phyloP scores from a whole-genome alignment of 805 yeast species.

The Candida anglica region DNA sequence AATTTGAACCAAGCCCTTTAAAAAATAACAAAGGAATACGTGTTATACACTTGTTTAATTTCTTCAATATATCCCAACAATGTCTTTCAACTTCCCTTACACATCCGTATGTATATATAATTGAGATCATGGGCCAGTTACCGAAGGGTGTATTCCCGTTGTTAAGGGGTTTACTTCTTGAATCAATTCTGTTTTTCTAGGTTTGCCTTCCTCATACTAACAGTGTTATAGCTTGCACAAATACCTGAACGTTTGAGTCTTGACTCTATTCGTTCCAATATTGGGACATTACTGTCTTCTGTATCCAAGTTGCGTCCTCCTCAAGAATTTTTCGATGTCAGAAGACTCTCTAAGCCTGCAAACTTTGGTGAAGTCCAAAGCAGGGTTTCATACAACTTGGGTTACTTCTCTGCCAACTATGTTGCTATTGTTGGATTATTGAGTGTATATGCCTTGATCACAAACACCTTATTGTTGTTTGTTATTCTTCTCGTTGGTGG shows the following conservation, averaged over 20 bases:
- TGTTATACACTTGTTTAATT: no score
- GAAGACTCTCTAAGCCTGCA: slow-evolving; percentile 85
- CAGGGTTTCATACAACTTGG: slow-evolving; percentile 81
- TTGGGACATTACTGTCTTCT: slow-evolving; percentile 54
- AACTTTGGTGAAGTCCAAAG: slow-evolving; percentile 87
- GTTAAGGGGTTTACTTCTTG: neutral
- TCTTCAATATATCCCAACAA: no score
- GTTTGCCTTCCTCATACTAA: slow-evolving; percentile 8
- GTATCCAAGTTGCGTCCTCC: slow-evolving; percentile 79
- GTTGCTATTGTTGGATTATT: slow-evolving; percentile 66
- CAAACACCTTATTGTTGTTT: slow-evolving; percentile 79
- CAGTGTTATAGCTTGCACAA: slow-evolving; percentile 38
- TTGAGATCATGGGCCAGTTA: no score
- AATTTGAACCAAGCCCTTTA: neutral
- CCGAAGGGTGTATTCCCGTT: no score
- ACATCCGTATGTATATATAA: slow-evolving; percentile 5
- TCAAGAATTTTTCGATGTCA: slow-evolving; percentile 89
- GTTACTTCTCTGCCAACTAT: slow-evolving; percentile 86
- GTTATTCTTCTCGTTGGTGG: slow-evolving; percentile 68
- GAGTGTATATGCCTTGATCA: slow-evolving; percentile 79
- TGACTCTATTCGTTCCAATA: slow-evolving; percentile 41
- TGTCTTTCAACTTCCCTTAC: slow-evolving; percentile 4
- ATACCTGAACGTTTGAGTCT: slow-evolving; percentile 46
- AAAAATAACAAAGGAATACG: neutral
- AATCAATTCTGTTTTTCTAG: neutral